Base-by-base conservation (phyloP, 495 filamentous ascomycete species). In the Jackrogersella minutella region DNA sequence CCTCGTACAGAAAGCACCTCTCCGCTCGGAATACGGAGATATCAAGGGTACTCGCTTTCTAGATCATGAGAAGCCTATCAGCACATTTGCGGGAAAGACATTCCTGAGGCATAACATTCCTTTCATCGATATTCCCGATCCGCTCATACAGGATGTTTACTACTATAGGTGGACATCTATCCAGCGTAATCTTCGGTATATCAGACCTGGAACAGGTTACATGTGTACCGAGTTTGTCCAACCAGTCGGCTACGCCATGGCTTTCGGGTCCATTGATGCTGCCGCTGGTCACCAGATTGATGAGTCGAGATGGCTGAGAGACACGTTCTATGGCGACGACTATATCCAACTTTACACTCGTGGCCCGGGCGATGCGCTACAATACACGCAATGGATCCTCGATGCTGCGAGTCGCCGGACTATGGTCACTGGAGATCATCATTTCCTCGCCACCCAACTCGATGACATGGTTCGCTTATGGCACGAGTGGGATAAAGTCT, bases 121-220 rank as follows among this genome's bases (percentile, higher is more conserved):
- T 11, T 82, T 75, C 62, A 77, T 90, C 24, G 79, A 82, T 40
- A 74, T 79, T 36, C 80, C 79, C 8, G 79, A 82, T 52, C 17
- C 69, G 47, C 68, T 73, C 22, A 71, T 81, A 28, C 73, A 80
- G 59, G 78, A 80, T 62, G 77, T 82, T 17, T 82, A 81, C 53
- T 82, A 81, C 52, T 81, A 82, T 55, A 77, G 79, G 50, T 76
- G 76, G 66, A 78, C 75, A 0, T 74, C 79, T 10, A 65, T 80
- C 28, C 73, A 78, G 58, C 70, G 79, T 2, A 80, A 81, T 58
- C 54, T 80, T 21, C 76, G 75, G 24, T 82, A 80, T 53, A 74
- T 74, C 44, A 69, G 57, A 6, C 71, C 77, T 43, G 79, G 79
- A 1, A 73, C 76, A 16, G 80, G 80, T 19, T 82, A 78, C 51